Evolutionary conservation across 352 stramenopile genomes (phyloP), one percentile per base, ranked within the genome.

Genomic region (Phytopythium delawarense): DNA sequence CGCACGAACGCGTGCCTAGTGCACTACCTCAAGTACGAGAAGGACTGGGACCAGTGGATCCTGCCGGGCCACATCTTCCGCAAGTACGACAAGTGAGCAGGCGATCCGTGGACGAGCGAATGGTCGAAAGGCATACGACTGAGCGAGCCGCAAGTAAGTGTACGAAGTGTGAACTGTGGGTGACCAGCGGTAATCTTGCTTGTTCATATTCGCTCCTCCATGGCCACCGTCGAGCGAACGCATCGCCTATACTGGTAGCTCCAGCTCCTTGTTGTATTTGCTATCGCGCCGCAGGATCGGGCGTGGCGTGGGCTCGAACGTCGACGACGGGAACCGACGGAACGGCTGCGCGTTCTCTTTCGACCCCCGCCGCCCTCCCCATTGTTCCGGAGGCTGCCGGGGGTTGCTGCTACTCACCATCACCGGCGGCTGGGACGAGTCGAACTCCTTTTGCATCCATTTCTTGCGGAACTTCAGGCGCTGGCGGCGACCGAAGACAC

Each of bases 31-130:
- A 91, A 92, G 74, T 91, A 84, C 57, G 79, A 92, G 60, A 89
- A 89, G 57, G 81, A 92, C 70, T 92, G 83, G 83, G 80, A 92
- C 72, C 83, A 92, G 61, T 92, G 83, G 83, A 68, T 92, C 44
- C 65, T 92, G 20, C 83, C 83, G 1, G 79, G 80, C 44, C 82
- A 91, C 62, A 92, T 92, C 42, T 92, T 91, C 65, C 81, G 78
- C 59, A 92, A 92, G 69, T 89, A 89, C 65, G 59, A 67, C 52
- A 56, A 69, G 23, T 54, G 28, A 39, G 23, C 25, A 3, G 45
- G 54, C 15, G 70, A 70, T 35, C 30, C 25, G 40, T 16, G 30
- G 18, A 40, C 13, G 48, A 21, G 48, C n/a, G 16, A 4, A 49
- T 0, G 7, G n/a, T 51, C 45, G n/a, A 32, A 25, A 6, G 42